Conservation (phyloP, 1,284 basidiomycete genomes). For the Cryptococcus sp. region DNA sequence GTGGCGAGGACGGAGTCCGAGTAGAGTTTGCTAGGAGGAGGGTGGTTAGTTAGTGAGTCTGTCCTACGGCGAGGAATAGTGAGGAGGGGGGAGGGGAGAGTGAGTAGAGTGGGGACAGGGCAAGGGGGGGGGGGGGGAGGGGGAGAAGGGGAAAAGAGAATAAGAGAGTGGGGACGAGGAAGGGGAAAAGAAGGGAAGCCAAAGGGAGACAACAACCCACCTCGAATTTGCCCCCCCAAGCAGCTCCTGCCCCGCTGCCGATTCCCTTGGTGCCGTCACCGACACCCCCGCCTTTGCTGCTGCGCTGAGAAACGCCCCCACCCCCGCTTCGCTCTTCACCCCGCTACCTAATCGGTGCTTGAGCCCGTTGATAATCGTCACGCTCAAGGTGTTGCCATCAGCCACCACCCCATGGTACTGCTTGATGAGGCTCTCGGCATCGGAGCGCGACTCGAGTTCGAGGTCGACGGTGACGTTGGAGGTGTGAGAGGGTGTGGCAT, state of each 20-base stretch:
- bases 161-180: background rate
- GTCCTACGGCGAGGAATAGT: background rate
- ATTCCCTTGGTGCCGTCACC: background rate
- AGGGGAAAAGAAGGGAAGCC: too few species aligned
- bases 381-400: slow-evolving; percentile 69
- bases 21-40: slow-evolving; percentile 66
- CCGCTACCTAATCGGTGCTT: slow-evolving; percentile 45
- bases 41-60: background rate
- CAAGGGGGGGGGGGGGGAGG: slow-evolving; percentile 74
- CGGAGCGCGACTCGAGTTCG: slow-evolving; percentile 63
- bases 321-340: background rate
- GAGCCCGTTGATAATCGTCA: slow-evolving; percentile 58
- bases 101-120: slow-evolving; percentile 58
- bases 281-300: too few species aligned
- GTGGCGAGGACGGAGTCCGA: slow-evolving; percentile 69
- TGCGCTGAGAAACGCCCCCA: too few species aligned
- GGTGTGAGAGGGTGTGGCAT: slow-evolving; percentile 42
- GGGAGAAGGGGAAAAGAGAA: slow-evolving; percentile 32
- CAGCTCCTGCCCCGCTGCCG: slow-evolving; percentile 12
- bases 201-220: too few species aligned
- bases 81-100: background rate
- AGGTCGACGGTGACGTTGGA: slow-evolving; percentile 61
- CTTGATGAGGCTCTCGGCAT: slow-evolving; percentile 65
- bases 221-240: slow-evolving; percentile 5
- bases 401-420: slow-evolving; percentile 76